Evolutionary conservation across 2,329 filamentous ascomycete genomes (phyloP).

Genomic region (Aureobasidium pullulans): DNA sequence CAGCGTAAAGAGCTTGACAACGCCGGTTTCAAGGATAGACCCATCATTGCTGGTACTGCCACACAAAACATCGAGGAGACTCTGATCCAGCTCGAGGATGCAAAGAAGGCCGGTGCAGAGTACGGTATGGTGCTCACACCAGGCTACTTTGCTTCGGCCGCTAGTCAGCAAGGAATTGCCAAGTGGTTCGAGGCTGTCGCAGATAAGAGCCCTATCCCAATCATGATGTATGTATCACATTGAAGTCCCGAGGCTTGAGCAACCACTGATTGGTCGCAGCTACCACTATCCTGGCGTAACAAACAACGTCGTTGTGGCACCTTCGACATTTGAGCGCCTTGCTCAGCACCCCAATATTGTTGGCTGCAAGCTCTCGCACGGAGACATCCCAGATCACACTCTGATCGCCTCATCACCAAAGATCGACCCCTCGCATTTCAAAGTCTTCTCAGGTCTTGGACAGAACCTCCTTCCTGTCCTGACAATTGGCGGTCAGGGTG

Average conservation of each 20-base stretch:
- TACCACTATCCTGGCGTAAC: conserved; percentile 62
- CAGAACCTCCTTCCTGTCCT: conserved; percentile 59
- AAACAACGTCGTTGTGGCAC: conserved; percentile 54
- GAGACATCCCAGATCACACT: conserved; percentile 56
- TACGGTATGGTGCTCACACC: conserved; percentile 58
- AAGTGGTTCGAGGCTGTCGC: conserved; percentile 58
- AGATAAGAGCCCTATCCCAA: conserved; percentile 51
- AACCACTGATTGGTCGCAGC: conserved; percentile 25
- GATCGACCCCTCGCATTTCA: conserved; percentile 54
- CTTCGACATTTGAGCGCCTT: conserved; percentile 52
- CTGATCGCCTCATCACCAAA: conserved; percentile 53
- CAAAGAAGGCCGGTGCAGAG: conserved; percentile 50
- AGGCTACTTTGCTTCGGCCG: conserved; percentile 56
- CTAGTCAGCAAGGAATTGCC: conserved; percentile 51
- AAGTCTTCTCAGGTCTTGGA: conserved; percentile 57
- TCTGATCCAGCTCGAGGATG: conserved; percentile 49
- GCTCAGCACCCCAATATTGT: conserved; percentile 59
- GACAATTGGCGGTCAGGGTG: conserved; percentile 55
- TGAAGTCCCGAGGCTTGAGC: neutral
- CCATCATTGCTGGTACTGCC: conserved; percentile 56
- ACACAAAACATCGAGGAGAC: conserved; percentile 57
- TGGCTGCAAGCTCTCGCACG: conserved; percentile 62
- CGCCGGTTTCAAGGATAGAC: conserved; percentile 51
- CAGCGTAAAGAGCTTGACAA: conserved; percentile 49
- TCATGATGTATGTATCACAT: conserved; percentile 46